Conservation (phyloP, 2,329 filamentous ascomycete species). For the Colletotrichum gigasporum region DNA sequence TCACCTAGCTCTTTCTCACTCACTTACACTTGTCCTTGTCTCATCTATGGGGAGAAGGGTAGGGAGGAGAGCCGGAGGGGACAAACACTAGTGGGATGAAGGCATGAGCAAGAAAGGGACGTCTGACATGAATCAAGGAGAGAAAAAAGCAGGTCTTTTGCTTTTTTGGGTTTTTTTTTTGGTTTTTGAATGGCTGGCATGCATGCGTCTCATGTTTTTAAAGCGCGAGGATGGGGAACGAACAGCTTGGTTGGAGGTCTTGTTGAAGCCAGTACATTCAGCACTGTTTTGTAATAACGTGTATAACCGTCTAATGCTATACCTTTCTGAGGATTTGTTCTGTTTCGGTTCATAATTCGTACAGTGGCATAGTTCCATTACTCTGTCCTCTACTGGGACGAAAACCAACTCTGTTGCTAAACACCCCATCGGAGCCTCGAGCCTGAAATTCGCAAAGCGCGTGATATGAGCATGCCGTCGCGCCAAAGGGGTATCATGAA, state of each 20-base stretch:
- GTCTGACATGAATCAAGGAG: neutral
- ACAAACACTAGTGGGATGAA: neutral
- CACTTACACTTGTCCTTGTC: no score
- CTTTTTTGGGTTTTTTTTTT: neutral
- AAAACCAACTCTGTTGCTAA: no score
- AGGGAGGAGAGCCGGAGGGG: neutral
- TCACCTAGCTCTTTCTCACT: no score
- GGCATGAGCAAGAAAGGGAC: neutral
- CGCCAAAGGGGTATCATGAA: constrained; percentile 30
- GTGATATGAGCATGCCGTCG: no score
- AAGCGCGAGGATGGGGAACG: neutral
- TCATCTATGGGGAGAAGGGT: no score
- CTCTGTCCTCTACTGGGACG: no score
- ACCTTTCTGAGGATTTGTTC: neutral
- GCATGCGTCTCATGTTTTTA: constrained; percentile 2
- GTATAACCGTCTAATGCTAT: constrained; percentile 8
- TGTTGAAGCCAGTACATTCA: no score
- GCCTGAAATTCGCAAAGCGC: no score
- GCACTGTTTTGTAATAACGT: constrained; percentile 16
- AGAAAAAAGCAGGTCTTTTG: neutral
- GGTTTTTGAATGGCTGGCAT: no score
- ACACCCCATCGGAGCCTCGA: no score
- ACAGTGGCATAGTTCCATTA: no score
- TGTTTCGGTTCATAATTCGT: neutral
- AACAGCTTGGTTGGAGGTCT: no score